Conservation (phyloP, 768 basidiomycete genomes). For the Terana coerulea region DNA sequence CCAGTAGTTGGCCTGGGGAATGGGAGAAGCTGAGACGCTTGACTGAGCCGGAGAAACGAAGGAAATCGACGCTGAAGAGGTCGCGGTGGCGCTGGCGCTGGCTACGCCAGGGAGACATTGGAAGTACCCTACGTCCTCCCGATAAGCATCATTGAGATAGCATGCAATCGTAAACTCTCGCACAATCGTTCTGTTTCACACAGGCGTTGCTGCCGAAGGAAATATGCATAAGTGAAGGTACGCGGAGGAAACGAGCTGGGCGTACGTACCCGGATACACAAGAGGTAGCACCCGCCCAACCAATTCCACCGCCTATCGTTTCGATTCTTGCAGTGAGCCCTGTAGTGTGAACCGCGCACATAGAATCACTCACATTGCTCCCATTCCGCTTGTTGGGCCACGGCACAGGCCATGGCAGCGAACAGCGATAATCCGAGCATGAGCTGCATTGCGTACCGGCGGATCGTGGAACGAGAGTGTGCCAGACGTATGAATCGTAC, state of each 20-base stretch:
- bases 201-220: constrained; percentile 19
- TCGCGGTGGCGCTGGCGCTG: not conserved
- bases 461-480: too few species aligned
- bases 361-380: constrained; percentile 8
- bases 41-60: constrained; percentile 17
- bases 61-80: constrained; percentile 19
- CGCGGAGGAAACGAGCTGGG: too few species aligned
- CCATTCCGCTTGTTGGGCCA: constrained; percentile 8
- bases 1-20: constrained; percentile 41
- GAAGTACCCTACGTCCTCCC: constrained; percentile 30
- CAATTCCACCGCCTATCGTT: constrained; percentile 23
- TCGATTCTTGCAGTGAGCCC: too few species aligned
- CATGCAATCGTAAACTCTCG: not conserved
- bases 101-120: constrained; percentile 36
- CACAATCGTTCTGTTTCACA: constrained; percentile 27
- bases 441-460: too few species aligned
- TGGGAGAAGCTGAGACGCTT: not conserved
- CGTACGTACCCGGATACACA: constrained; percentile 39
- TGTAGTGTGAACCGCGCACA: too few species aligned
- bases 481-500: too few species aligned
- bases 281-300: constrained; percentile 39
- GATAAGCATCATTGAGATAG: not conserved
- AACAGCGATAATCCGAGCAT: not conserved
- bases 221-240: not conserved
- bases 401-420: not conserved